A percentile compares a stretch with the other conserved stretches of the same genome.
phyloP scores from a whole-genome alignment of 495 filamentous ascomycete species.

The Penicillium fimorum region DNA sequence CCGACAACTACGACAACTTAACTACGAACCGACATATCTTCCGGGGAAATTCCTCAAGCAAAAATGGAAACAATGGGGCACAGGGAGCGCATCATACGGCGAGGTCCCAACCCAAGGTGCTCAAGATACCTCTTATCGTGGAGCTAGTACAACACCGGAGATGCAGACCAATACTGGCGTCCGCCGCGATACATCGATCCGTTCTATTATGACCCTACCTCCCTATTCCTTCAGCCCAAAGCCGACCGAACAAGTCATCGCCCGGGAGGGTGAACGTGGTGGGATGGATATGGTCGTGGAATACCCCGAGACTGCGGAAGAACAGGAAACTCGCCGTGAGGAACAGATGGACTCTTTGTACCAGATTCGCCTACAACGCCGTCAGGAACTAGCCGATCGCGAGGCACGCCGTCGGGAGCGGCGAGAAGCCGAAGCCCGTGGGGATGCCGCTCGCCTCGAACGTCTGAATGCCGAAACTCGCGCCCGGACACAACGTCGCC shows the following conservation, averaged over 20 bases:
- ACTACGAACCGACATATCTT: conserved; percentile 56
- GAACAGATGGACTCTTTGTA: conserved; percentile 91
- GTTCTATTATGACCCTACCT: conserved; percentile 90
- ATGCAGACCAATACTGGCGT: conserved; percentile 47
- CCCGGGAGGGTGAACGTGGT: conserved; percentile 83
- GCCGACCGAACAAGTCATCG: conserved; percentile 80
- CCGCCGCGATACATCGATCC: conserved; percentile 80
- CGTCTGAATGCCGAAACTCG: conserved; percentile 51
- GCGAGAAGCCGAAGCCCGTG: conserved; percentile 65
- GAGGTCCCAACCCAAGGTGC: conserved; percentile 36
- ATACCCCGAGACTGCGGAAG: conserved; percentile 67
- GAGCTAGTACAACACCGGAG: conserved; percentile 26
- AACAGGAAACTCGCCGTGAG: conserved; percentile 80
- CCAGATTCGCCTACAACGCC: conserved; percentile 78
- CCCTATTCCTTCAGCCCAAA: conserved; percentile 69
- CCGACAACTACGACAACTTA: conserved; percentile 46
- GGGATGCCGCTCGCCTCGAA: conserved; percentile 62
- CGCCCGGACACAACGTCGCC: conserved; percentile 19
- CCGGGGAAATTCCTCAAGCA: conserved; percentile 57
- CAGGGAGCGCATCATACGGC: conserved; percentile 42
- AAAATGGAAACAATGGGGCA: conserved; percentile 59
- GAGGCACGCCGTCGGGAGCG: conserved; percentile 66
- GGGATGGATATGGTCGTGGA: conserved; percentile 93
- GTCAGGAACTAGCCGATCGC: conserved; percentile 71
- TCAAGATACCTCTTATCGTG: conserved; percentile 27